These are phyloP conservation scores for Ascochyta pisi DNA, from an alignment of 2,329 filamentous ascomycete genomes.

Conservation along the genomic window DNA sequence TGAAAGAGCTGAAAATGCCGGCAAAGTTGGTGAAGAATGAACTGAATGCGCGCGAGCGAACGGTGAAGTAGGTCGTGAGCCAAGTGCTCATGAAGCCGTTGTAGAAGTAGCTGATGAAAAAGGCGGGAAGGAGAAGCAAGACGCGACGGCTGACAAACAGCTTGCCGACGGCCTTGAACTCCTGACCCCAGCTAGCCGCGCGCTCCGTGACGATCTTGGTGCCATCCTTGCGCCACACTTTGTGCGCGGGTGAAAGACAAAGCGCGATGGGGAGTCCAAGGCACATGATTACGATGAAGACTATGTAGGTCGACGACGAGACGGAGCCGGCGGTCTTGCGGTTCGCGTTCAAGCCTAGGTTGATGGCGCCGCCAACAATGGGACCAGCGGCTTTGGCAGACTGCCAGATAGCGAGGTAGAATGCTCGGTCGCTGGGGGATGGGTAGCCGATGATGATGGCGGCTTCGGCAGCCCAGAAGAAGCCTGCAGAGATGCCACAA, in stretches of 20 bases:
- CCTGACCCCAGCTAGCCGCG: conserved; percentile 32
- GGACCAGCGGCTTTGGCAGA: conserved; percentile 45
- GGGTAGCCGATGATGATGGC: conserved; percentile 53
- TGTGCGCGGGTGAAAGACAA: conserved; percentile 54
- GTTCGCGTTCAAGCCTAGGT: conserved; percentile 56
- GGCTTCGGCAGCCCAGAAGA: conserved; percentile 54
- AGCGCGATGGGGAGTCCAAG: conserved; percentile 54
- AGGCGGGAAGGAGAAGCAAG: conserved; percentile 42
- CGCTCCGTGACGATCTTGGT: conserved; percentile 40
- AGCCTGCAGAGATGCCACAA: conserved; percentile 51
- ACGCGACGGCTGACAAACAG: conserved; percentile 42
- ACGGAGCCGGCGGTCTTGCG: conserved; percentile 49
- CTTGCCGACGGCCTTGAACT: conserved; percentile 42
- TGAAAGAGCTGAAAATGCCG: conserved; percentile 46
- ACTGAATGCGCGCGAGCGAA: conserved; percentile 44
- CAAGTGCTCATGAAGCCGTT: conserved; percentile 47
- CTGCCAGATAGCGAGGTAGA: conserved; percentile 48
- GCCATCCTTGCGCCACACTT: conserved; percentile 54
- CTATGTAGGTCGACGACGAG: conserved; percentile 52
- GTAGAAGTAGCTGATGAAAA: conserved; percentile 51
- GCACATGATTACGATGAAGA: conserved; percentile 58
- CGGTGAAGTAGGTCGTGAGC: conserved; percentile 47
- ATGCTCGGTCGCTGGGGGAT: conserved; percentile 44
- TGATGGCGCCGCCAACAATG: conserved; percentile 60
- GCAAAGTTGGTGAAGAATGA: conserved; percentile 49